These are phyloP conservation scores for Hemerocallis citrina DNA, from an alignment of 106 monocot genomes.

Conservation along the genomic window DNA sequence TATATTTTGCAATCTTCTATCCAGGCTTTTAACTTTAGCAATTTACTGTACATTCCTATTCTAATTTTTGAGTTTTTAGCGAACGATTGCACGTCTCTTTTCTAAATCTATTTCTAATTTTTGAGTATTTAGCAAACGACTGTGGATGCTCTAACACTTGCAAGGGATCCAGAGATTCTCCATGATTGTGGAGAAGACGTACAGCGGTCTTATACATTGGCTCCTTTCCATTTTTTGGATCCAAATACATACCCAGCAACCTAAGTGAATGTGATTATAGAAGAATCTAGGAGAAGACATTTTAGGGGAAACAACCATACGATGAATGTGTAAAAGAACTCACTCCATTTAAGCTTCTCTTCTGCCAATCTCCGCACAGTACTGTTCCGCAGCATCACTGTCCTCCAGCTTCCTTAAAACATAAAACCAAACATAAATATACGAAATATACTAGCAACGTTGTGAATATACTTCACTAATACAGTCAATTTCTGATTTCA, in stretches of 20 bases:
- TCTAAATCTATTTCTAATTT: too few relatives aligned
- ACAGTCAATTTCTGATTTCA: background rate
- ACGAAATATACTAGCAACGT: too few relatives aligned
- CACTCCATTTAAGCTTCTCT: conserved; percentile 94
- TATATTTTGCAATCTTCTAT: too few relatives aligned
- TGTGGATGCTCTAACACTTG: conserved; percentile 94
- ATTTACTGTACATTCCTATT: too few relatives aligned
- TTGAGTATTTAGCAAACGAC: too few relatives aligned
- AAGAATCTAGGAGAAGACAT: background rate
- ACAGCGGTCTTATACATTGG: conserved; percentile 93
- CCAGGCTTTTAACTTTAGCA: too few relatives aligned
- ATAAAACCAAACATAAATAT: background rate
- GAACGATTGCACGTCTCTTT: too few relatives aligned
- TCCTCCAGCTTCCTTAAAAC: conserved; percentile 85
- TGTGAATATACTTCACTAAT: too few relatives aligned
- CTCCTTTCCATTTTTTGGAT: conserved; percentile 83
- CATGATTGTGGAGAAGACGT: conserved; percentile 93
- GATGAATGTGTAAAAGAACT: conserved; percentile 16
- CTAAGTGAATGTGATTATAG: conserved; percentile 16
- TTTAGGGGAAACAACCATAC: background rate
- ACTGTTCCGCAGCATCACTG: conserved; percentile 92
- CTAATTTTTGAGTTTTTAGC: too few relatives aligned
- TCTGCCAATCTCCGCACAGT: conserved; percentile 98
- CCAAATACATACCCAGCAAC: conserved; percentile 88
- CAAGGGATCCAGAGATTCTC: conserved; percentile 78